phyloP scores from a whole-genome alignment of 805 yeast genomes.

The Clavispora asparagi region DNA sequence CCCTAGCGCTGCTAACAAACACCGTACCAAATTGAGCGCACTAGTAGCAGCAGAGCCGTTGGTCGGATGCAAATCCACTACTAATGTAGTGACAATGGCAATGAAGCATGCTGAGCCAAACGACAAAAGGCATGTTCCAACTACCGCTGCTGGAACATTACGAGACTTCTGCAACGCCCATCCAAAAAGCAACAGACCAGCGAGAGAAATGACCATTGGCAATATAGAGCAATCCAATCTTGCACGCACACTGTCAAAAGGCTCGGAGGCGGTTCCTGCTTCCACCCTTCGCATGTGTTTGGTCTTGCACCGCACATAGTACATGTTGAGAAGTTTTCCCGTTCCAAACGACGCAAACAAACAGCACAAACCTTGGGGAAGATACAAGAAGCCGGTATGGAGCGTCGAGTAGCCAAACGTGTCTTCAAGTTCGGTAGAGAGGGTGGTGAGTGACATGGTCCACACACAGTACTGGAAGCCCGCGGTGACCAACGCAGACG shows the following conservation, averaged over 20 bases:
- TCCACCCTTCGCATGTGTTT: conserved; percentile 12
- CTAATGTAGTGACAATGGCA: conserved; percentile 55
- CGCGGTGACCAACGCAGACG: conserved; percentile 52
- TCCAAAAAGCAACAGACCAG: conserved; percentile 53
- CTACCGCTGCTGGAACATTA: conserved; percentile 50
- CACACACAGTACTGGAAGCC: conserved; percentile 65
- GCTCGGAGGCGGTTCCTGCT: conserved; percentile 18
- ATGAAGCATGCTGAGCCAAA: conserved; percentile 54
- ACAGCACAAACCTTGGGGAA: conserved; percentile 71
- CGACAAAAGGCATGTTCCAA: conserved; percentile 54
- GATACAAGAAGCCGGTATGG: conserved; percentile 64
- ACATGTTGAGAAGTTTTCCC: conserved; percentile 54
- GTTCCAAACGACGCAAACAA: conserved; percentile 52
- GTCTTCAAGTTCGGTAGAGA: conserved; percentile 45
- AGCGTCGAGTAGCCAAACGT: conserved; percentile 35
- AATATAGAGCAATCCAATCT: conserved; percentile 42
- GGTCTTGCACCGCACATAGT: conserved; percentile 26
- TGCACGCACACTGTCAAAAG: conserved; percentile 50
- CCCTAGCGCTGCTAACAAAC: conserved; percentile 66
- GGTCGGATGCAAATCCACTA: conserved; percentile 73
- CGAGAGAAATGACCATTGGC: conserved; percentile 38
- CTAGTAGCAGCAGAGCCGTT: conserved; percentile 72
- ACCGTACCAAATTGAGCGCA: conserved; percentile 65
- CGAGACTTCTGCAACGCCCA: conserved; percentile 59
- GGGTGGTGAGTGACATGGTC: conserved; percentile 63